phyloP scores from a whole-genome alignment of 1,139 yeast species.

The Candida sojae region DNA sequence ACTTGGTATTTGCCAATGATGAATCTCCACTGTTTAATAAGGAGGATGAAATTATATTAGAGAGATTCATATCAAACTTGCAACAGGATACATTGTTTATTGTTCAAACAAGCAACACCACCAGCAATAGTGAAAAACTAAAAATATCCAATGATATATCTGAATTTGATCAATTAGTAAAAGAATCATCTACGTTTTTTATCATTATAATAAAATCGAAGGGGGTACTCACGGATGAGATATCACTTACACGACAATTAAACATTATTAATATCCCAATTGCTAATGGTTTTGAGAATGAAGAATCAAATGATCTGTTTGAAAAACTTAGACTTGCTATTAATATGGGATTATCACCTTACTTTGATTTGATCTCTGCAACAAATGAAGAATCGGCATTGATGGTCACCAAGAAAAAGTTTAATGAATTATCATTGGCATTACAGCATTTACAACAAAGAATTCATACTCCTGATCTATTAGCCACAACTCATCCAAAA shows the following conservation, averaged over 20 bases:
- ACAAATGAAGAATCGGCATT: constrained; percentile 23
- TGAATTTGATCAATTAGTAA: constrained; percentile 3
- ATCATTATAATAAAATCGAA: constrained; percentile 48
- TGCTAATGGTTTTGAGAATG: constrained; percentile 9
- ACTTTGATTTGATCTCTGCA: constrained; percentile 31
- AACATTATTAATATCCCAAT: constrained; percentile 38
- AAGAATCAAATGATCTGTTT: constrained; percentile 28
- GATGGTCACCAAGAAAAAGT: constrained; percentile 53
- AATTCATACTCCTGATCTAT: constrained; percentile 67
- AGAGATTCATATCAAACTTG: constrained; percentile 14
- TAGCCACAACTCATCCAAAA: constrained; percentile 53
- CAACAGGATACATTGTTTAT: constrained; percentile 19
- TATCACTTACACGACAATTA: constrained; percentile 31
- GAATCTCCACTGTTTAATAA: background rate
- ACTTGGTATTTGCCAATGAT: constrained; percentile 5
- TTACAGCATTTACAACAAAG: constrained; percentile 70
- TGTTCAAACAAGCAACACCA: constrained; percentile 5
- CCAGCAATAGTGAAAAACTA: constrained; percentile 4
- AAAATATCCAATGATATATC: constrained; percentile 12
- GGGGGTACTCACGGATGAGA: constrained; percentile 24
- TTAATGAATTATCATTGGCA: constrained; percentile 69
- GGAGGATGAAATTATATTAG: constrained; percentile 10
- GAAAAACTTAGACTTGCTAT: constrained; percentile 63
- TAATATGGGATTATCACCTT: constrained; percentile 44
- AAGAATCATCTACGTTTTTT: constrained; percentile 3